phyloP scores from a whole-genome alignment of 306 rosid genomes.

The Medicago arabica region DNA sequence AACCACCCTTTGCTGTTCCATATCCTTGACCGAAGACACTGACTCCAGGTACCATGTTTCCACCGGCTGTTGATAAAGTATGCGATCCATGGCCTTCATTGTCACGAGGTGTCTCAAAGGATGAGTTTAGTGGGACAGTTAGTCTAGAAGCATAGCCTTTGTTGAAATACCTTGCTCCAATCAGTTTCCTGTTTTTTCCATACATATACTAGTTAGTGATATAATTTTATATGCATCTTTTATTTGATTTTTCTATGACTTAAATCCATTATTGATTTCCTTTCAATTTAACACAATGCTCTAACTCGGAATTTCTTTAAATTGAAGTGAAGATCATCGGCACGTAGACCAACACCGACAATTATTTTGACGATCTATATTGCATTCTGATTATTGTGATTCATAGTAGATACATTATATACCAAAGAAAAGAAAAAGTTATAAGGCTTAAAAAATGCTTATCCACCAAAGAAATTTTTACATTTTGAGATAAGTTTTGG shows the following conservation, averaged over 20 bases:
- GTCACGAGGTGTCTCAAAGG: constrained; percentile 76
- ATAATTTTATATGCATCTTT: background rate
- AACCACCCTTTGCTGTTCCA: constrained; percentile 92
- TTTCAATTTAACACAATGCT: too few relatives aligned
- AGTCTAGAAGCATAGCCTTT: constrained; percentile 60
- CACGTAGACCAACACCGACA: too few relatives aligned
- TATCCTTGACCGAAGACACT: constrained; percentile 71
- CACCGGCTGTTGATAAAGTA: constrained; percentile 90
- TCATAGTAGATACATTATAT: background rate
- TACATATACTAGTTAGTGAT: background rate
- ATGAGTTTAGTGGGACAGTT: constrained; percentile 59
- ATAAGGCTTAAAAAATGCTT: background rate
- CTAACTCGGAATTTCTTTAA: too few relatives aligned
- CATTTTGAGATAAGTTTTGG: too few relatives aligned
- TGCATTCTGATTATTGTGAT: too few relatives aligned
- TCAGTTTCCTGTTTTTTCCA: constrained; percentile 66
- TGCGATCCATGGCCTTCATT: constrained; percentile 90
- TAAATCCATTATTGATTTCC: too few relatives aligned
- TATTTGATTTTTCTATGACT: too few relatives aligned
- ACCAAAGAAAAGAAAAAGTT: background rate
- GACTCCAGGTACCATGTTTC: constrained; percentile 67
- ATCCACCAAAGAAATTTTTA: too few relatives aligned
- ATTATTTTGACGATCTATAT: too few relatives aligned
- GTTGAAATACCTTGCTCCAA: constrained; percentile 92
- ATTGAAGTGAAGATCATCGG: too few relatives aligned